A percentile compares a stretch with the other conserved stretches of the same genome.
Evolutionary conservation across 768 basidiomycete genomes (phyloP).

Genomic region (Polyporus arcularius): DNA sequence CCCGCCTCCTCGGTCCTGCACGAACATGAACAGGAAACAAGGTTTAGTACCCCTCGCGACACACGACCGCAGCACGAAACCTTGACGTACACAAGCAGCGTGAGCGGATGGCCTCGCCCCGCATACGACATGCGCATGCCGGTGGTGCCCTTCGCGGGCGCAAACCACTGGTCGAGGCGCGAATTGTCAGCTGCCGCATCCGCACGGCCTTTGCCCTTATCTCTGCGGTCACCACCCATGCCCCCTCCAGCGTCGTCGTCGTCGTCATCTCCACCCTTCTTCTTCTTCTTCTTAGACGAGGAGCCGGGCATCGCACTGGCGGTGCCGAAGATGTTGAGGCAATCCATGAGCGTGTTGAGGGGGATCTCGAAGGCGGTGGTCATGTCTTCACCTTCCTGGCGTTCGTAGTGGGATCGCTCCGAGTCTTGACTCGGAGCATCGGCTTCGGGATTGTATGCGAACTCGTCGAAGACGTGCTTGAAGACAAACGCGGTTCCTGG

Average conservation of each 20-base stretch:
- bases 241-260: constrained; percentile 40
- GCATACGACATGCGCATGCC: constrained; percentile 84
- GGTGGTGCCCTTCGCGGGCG: constrained; percentile 61
- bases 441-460: constrained; percentile 55
- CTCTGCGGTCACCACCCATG: constrained; percentile 25
- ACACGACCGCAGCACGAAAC: background rate
- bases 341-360: constrained; percentile 82
- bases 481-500: constrained; percentile 87
- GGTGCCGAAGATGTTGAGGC: constrained; percentile 92
- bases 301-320: constrained; percentile 41
- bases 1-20: constrained; percentile 74
- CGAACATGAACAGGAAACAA: background rate
- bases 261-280: constrained; percentile 43
- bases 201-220: constrained; percentile 31
- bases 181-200: constrained; percentile 33
- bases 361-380: constrained; percentile 76
- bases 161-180: constrained; percentile 62
- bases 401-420: constrained; percentile 26
- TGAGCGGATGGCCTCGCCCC: constrained; percentile 77
- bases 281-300: constrained; percentile 44
- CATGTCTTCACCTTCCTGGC: constrained; percentile 20
- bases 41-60: background rate
- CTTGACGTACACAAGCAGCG: constrained; percentile 64
- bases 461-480: constrained; percentile 78
- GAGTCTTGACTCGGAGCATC: constrained; percentile 16